Evolutionary conservation across 345 rosid genomes (phyloP), one percentile per base, ranked within the genome.

Genomic region (Salix udensis): DNA sequence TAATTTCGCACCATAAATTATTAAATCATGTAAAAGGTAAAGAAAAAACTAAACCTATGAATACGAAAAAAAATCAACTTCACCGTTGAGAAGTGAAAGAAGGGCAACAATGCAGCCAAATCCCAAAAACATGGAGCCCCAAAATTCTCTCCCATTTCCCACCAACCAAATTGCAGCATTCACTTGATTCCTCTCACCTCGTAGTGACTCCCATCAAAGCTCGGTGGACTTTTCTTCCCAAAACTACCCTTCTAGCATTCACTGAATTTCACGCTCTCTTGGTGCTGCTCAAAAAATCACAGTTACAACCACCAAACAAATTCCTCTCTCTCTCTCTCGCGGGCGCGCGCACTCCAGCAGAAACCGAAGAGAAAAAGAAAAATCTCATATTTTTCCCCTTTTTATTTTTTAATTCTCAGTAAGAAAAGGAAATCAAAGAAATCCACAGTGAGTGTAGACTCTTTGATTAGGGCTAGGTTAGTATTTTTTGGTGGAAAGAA

Each of bases 231-330:
- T 26, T 24, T 71, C 65, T 78, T 18, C 50, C 78, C 62, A 18
- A 26, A 79, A 79, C 7, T 69, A 50, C 75, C 82, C 78, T 79
- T 52, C 24, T 2, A 60, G 48, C 5, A n/a, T 62, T 65, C 50
- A 37, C 71, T 39, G 14, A 78, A 31, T 71, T 65, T 67, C 69
- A 60, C 44, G 23, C 15, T 42, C 48, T 61, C 30, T 58, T 58
- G 10, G 23, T 58, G 62, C 62, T 58, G 44, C 44, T 40, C 0
- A 23, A 58, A 58, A n/a, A n/a, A 58, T 58, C 62, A 58, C 13
- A 12, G 15, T 58, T 12, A 4, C 28, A 3, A 58, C 28, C 23
- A n/a, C 23, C 37, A 36, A 39, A 26, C n/a, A 1, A 15, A 7
- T 13, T 71, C 8, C 65, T 12, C n/a, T 65, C n/a, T 37, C 65